These are phyloP conservation scores for Cucumis variabilis DNA, from an alignment of 331 rosid genomes.

Conservation along the genomic window DNA sequence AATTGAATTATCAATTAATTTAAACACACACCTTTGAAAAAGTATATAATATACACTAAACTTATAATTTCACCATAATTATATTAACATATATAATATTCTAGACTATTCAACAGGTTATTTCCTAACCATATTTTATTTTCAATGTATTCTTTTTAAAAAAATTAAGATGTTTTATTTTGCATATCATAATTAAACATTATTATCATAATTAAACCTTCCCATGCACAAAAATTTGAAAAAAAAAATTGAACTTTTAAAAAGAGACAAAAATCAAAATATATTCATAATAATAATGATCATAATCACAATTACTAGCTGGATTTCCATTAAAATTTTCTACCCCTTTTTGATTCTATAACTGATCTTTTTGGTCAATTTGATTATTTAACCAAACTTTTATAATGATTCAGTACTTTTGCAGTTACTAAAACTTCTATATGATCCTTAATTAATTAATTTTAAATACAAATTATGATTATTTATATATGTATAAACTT, in stretches of 20 bases:
- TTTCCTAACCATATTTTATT: too few relatives aligned
- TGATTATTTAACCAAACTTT: slow-evolving; percentile 26
- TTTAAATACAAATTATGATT: slow-evolving; percentile 21
- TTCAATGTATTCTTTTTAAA: too few relatives aligned
- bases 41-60: too few relatives aligned
- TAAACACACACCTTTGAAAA: too few relatives aligned
- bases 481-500: slow-evolving; percentile 3
- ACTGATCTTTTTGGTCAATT: slow-evolving; percentile 4
- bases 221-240: slow-evolving; percentile 2
- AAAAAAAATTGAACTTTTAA: not conserved
- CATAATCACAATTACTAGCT: not conserved
- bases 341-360: slow-evolving; percentile 21
- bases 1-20: too few relatives aligned
- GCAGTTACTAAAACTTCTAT: slow-evolving; percentile 21
- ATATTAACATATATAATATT: too few relatives aligned
- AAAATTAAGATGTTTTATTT: too few relatives aligned
- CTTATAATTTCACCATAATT: too few relatives aligned
- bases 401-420: not conserved
- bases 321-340: slow-evolving; percentile 18
- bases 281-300: not conserved
- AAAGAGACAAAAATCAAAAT: not conserved
- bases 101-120: too few relatives aligned
- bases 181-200: too few relatives aligned
- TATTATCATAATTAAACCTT: not conserved
- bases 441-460: not conserved